Conservation (phyloP, 2,329 filamentous ascomycete genomes). For the Nemania bipapillata region DNA sequence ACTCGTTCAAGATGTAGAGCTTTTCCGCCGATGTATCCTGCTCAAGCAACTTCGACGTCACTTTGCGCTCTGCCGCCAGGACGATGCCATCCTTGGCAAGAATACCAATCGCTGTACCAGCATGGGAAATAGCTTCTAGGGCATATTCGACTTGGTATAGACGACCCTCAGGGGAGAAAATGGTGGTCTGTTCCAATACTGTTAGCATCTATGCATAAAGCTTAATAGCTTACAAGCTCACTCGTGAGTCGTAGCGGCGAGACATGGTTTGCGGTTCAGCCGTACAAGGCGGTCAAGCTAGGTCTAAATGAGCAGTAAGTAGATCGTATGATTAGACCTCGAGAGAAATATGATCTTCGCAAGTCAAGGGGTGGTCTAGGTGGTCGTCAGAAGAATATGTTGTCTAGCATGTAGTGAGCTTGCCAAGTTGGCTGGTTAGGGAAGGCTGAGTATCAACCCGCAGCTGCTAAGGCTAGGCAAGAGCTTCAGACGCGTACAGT, state of each 20-base stretch:
- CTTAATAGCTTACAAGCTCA: slow-evolving; percentile 61
- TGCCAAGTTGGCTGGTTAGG: slow-evolving; percentile 25
- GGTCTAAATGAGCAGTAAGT: background rate
- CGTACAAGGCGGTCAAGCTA: slow-evolving; percentile 22
- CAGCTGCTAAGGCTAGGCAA: slow-evolving; percentile 46
- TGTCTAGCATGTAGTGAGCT: slow-evolving; percentile 27
- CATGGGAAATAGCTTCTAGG: slow-evolving; percentile 97
- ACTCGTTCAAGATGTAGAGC: slow-evolving; percentile 99
- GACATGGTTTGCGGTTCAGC: slow-evolving; percentile 72
- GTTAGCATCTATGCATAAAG: slow-evolving; percentile 39
- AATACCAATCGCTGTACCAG: slow-evolving; percentile 95
- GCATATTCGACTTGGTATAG: slow-evolving; percentile 99
- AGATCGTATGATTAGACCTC: background rate
- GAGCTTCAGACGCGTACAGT: slow-evolving; percentile 51
- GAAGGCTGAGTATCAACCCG: slow-evolving; percentile 41
- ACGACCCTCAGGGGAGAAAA: slow-evolving; percentile 98
- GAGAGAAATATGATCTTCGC: background rate
- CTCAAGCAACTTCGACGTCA: slow-evolving; percentile 98
- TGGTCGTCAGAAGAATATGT: slow-evolving; percentile 5
- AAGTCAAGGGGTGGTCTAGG: background rate
- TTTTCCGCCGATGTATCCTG: slow-evolving; percentile 99
- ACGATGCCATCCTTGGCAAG: slow-evolving; percentile 98
- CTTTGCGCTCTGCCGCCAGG: slow-evolving; percentile 96
- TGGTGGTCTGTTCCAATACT: slow-evolving; percentile 78
- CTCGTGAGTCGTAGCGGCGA: slow-evolving; percentile 95